These are phyloP conservation scores for Erodium texanum DNA, from an alignment of 441 rosid species.

Conservation along the genomic window DNA sequence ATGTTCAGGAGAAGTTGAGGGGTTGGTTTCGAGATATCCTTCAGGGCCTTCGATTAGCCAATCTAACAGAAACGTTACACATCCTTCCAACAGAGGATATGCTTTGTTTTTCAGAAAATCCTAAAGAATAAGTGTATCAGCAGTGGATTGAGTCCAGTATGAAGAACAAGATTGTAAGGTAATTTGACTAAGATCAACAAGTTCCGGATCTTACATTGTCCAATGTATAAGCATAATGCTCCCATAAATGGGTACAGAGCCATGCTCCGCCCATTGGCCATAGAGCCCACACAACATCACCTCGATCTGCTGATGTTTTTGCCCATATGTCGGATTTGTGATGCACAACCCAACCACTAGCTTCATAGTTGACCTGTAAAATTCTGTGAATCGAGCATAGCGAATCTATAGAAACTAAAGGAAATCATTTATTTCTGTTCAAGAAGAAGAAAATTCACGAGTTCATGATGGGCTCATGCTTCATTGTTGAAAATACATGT, in stretches of 20 bases:
- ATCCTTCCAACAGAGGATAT: constrained; percentile 85
- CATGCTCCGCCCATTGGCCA: constrained; percentile 90
- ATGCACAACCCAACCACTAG: constrained; percentile 67
- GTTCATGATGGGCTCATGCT: no score
- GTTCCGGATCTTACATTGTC: constrained; percentile 34
- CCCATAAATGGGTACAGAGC: constrained; percentile 71
- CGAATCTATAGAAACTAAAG: neutral
- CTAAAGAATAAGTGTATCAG: constrained; percentile 29
- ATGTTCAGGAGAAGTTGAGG: constrained; percentile 96
- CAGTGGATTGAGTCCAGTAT: neutral
- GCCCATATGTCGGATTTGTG: constrained; percentile 69
- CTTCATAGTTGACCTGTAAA: constrained; percentile 54
- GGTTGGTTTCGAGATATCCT: constrained; percentile 74
- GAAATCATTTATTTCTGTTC: neutral
- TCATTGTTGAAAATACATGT: no score
- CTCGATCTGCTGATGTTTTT: constrained; percentile 54
- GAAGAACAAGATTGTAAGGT: neutral
- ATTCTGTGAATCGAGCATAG: neutral
- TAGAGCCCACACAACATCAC: constrained; percentile 57
- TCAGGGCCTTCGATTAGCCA: constrained; percentile 82
- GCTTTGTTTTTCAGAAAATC: constrained; percentile 64
- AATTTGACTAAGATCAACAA: neutral
- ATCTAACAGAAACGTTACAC: constrained; percentile 65
- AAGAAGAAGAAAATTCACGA: no score
- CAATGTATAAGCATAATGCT: constrained; percentile 54